Evolutionary conservation across 2,329 filamentous ascomycete genomes (phyloP), one percentile per base, ranked within the genome.

Genomic region (Tolypocladium amazonense): DNA sequence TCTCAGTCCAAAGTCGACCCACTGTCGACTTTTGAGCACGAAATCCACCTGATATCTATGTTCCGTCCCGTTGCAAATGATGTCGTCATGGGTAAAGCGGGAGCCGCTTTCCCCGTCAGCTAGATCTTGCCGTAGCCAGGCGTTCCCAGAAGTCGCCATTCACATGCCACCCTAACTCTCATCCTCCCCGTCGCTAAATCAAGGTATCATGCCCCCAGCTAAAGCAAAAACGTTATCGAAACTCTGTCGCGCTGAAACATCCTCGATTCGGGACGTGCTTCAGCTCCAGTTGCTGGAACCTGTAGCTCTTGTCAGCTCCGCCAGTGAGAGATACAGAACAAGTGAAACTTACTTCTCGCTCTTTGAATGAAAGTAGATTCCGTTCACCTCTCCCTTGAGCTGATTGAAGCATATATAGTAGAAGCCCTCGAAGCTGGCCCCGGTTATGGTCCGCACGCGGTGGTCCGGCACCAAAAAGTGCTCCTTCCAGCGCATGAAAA

Each of bases 401-500:
- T 97, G 93, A 73, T 97, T 96, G 78, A 97, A 97, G 77, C 92
- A 97, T 65, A 99, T 97, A 70, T 99, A 99, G 73, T 97, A 99
- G 72, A 99, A 99, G 0, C 94, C 94, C 71, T 99, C 94, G 62
- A 97, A 99, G 70, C 93, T 97, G 9, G 94, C 94, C 23, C 94
- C 94, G 39, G 86, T 89, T 62, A 99, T 96, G 14, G 90, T 95
- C 62, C 88, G 84, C 25, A 97, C 92, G 20, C 90, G 85, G 72
- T 99, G 94, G 69, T 99, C 92, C 1, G 94, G 94, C 0, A 99
- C 94, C 0, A 99, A 79, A 69, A 99, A 99, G 68, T 96, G 92
- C 71, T 99, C 94, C 75, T 99, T 99, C 94, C 94, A 99, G 62
- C 94, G 86, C 94, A 99, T 99, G 70, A 97, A 99, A 38, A 99